These are phyloP conservation scores for Xylaria venustula DNA, from an alignment of 495 filamentous ascomycete genomes.

Conservation along the genomic window DNA sequence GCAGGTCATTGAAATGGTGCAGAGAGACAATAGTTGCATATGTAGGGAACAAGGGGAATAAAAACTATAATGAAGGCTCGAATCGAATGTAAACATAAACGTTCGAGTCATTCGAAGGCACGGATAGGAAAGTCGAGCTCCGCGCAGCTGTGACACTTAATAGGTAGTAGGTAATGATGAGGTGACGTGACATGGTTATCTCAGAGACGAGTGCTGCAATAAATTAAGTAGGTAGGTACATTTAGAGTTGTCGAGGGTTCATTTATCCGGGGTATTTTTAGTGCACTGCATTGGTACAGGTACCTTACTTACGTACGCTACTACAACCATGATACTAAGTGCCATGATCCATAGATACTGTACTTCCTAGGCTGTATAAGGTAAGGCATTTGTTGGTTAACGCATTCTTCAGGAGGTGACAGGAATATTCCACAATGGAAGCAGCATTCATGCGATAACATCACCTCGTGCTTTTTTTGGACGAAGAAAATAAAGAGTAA, in stretches of 20 bases:
- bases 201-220: neutral
- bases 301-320: too few species aligned
- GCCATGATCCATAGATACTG: too few species aligned
- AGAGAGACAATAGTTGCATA: neutral
- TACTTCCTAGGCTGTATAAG: too few species aligned
- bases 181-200: neutral
- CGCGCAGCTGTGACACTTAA: too few species aligned
- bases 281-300: too few species aligned
- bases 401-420: too few species aligned
- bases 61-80: neutral
- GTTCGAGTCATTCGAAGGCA: neutral
- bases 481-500: neutral
- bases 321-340: too few species aligned
- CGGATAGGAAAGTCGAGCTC: neutral
- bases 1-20: conserved; percentile 4
- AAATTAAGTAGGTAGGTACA: neutral
- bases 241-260: too few species aligned
- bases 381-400: too few species aligned
- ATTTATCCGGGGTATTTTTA: too few species aligned
- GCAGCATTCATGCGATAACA: neutral
- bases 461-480: neutral
- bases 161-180: too few species aligned
- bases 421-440: too few species aligned
- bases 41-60: neutral
- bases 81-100: neutral